phyloP scores from a whole-genome alignment of 495 filamentous ascomycete species.

The Penicillium lagena region DNA sequence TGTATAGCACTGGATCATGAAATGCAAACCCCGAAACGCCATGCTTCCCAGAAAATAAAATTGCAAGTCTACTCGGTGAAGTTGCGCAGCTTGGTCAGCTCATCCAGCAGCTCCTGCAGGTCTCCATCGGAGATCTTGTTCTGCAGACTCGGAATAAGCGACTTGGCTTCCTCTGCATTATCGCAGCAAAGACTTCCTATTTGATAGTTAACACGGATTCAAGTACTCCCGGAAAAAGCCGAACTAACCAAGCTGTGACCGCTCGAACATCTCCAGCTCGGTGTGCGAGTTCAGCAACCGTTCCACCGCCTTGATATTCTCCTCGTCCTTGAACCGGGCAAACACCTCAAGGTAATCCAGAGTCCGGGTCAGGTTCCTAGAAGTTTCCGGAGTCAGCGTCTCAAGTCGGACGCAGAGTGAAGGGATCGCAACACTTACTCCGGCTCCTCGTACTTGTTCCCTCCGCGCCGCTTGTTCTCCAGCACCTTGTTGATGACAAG shows the following conservation, averaged over 20 bases:
- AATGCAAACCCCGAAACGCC: slow-evolving; percentile 13
- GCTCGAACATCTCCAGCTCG: slow-evolving; percentile 84
- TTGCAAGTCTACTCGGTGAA: slow-evolving; percentile 37
- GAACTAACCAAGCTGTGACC: slow-evolving; percentile 77
- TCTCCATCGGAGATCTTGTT: slow-evolving; percentile 86
- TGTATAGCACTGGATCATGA: not conserved
- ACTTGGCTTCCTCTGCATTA: slow-evolving; percentile 90
- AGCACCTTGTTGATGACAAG: slow-evolving; percentile 84
- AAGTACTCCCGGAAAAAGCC: slow-evolving; percentile 1
- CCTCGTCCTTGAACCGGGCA: slow-evolving; percentile 88
- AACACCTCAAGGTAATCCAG: slow-evolving; percentile 88
- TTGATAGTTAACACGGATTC: not conserved
- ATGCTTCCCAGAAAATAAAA: slow-evolving; percentile 5
- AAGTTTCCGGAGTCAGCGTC: slow-evolving; percentile 3
- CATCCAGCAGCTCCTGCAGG: slow-evolving; percentile 78
- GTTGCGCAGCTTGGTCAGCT: slow-evolving; percentile 74
- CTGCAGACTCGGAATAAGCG: slow-evolving; percentile 81
- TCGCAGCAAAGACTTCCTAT: slow-evolving; percentile 87
- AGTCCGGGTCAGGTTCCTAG: slow-evolving; percentile 68
- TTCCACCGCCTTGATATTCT: slow-evolving; percentile 90
- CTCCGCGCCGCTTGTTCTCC: slow-evolving; percentile 47
- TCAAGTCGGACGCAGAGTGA: not conserved
- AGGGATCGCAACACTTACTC: slow-evolving; percentile 27
- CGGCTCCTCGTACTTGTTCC: slow-evolving; percentile 44
- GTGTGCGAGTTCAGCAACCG: slow-evolving; percentile 67